Evolutionary conservation across 2,329 filamentous ascomycete genomes (phyloP), one percentile per base, ranked within the genome.

Genomic region (Paracoccidioides lutzii): DNA sequence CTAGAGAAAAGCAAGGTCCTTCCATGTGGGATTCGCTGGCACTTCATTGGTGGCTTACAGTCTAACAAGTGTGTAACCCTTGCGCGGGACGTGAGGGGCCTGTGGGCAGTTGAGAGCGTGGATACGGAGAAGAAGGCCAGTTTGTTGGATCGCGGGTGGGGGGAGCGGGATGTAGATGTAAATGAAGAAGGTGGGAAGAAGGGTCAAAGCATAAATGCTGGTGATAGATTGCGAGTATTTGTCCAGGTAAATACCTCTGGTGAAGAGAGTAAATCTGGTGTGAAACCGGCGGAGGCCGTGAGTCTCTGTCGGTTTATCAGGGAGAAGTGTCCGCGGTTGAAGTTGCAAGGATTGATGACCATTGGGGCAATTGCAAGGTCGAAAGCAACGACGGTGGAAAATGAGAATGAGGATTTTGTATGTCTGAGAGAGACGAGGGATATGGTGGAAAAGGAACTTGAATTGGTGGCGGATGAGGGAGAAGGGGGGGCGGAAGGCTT

Each of bases 201-300:
- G 22, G 59, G 22, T 22, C 22, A 22, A 22, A 22, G 22, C 2
- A 2, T 22, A 22, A 22, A 59, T 0, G 60, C 58, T 1, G 61
- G 63, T 3, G 66, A 66, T 15, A 70, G 67, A 57, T 74, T 96
- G 62, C 76, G 83, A 55, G 78, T 98, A 35, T 90, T 93, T 74
- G 84, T 98, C 15, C 93, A 98, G 73, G 84, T 98, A 63, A 98
- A 98, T 73, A 98, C 93, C 0, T 94, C 88, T 0, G 89, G 88
- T 55, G 93, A 97, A 69, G 82, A 81, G 51, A 79, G 78, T 62
- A 98, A 98, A 73, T 88, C 87, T 3, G 93, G 93, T 22, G 84
- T 89, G 48, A 75, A 81, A 5, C 91, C 90, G 0, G 78, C 77
- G 1, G 73, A 78, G 75, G 86, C 55, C 76, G 81, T 50, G 69